phyloP scores from a whole-genome alignment of 1,139 yeast genomes.

The Yamadazyma dendronema region DNA sequence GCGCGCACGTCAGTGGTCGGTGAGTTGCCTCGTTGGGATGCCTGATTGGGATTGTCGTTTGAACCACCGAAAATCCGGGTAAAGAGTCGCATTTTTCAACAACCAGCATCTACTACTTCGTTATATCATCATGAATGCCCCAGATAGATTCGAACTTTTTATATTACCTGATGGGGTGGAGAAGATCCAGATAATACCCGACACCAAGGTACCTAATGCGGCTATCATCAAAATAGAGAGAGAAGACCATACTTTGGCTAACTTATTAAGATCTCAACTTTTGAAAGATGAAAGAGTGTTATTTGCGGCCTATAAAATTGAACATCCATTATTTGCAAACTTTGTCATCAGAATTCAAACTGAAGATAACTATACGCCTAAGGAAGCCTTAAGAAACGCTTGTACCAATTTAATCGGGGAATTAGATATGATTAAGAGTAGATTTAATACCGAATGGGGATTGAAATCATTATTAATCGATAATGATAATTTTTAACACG shows the following conservation, averaged over 20 bases:
- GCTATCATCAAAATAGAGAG: conserved; percentile 90
- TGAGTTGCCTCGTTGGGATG: conserved; percentile 2
- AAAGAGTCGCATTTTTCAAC: conserved; percentile 1
- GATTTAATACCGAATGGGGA: conserved; percentile 91
- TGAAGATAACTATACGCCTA: conserved; percentile 90
- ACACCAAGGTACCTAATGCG: conserved; percentile 93
- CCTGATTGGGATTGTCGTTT: neutral
- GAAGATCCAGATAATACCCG: conserved; percentile 86
- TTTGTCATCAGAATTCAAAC: conserved; percentile 93
- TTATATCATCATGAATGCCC: conserved; percentile 80
- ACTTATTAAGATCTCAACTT: conserved; percentile 80
- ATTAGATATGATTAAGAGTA: conserved; percentile 67
- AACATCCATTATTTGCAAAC: conserved; percentile 95
- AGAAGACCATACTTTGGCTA: conserved; percentile 96
- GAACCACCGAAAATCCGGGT: conserved; percentile 4
- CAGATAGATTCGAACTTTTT: conserved; percentile 96
- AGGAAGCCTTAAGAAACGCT: conserved; percentile 86
- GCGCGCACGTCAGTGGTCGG: conserved; percentile 5
- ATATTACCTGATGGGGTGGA: conserved; percentile 97
- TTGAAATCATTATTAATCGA: conserved; percentile 69
- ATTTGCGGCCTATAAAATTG: conserved; percentile 96
- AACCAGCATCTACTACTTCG: conserved; percentile 1
- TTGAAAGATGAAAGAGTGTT: conserved; percentile 82
- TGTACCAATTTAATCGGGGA: conserved; percentile 81
- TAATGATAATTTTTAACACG: conserved; percentile 40